These are phyloP conservation scores for Albizia julibrissin DNA, from an alignment of 306 rosid species.

Conservation along the genomic window DNA sequence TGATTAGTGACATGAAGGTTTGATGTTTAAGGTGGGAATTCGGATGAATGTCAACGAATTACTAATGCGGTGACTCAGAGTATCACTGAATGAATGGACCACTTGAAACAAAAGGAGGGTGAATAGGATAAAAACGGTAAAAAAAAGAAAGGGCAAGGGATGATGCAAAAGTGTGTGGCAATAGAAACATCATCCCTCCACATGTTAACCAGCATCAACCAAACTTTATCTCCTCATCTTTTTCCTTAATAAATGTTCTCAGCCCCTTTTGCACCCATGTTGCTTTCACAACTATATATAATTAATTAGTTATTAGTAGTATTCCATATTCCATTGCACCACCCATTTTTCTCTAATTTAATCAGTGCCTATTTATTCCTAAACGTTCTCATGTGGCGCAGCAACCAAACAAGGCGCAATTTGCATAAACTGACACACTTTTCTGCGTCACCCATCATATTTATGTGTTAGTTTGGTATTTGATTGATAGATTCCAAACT, in stretches of 20 bases:
- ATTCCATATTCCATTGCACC: slow-evolving; percentile 7
- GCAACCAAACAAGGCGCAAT: slow-evolving; percentile 28
- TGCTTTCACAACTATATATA: slow-evolving; percentile 15
- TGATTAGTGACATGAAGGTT: too few species aligned
- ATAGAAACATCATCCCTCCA: slow-evolving; percentile 37
- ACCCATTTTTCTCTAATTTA: neutral
- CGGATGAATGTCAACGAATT: too few species aligned
- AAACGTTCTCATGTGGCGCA: neutral
- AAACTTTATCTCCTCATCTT: slow-evolving; percentile 41
- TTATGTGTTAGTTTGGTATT: neutral
- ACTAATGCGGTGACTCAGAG: neutral
- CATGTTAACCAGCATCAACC: slow-evolving; percentile 41
- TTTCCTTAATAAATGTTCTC: slow-evolving; percentile 10
- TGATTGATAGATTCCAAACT: neutral
- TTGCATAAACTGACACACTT: slow-evolving; percentile 30
- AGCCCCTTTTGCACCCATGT: slow-evolving; percentile 21
- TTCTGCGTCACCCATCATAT: slow-evolving; percentile 7
- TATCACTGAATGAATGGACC: too few species aligned
- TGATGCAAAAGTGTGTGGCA: slow-evolving; percentile 51
- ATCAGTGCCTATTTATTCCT: neutral
- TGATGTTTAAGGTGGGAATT: too few species aligned
- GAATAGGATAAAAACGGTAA: neutral
- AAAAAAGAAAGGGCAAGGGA: neutral
- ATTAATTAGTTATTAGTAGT: neutral
- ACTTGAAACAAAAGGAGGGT: too few species aligned